These are phyloP conservation scores for Karstenula rhodostoma DNA, from an alignment of 2,329 filamentous ascomycete genomes.

Conservation along the genomic window DNA sequence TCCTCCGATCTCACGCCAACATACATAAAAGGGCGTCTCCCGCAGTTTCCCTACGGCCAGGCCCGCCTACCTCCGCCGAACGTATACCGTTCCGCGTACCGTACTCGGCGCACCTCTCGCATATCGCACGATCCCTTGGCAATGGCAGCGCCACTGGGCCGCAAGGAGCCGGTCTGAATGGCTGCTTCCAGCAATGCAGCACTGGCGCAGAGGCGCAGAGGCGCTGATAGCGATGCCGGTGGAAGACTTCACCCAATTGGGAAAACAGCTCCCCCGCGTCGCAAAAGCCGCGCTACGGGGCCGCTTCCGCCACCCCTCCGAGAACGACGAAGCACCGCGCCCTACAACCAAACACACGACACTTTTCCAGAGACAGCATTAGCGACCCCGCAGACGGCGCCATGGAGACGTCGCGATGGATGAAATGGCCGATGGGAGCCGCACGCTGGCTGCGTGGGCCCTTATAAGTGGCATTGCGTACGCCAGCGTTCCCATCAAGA, in stretches of 20 bases:
- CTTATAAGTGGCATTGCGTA: slow-evolving; percentile 6
- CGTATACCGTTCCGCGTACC: neutral
- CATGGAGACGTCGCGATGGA: neutral
- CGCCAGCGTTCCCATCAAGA: neutral
- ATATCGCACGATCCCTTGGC: neutral
- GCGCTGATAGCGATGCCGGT: slow-evolving; percentile 11
- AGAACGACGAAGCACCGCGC: neutral
- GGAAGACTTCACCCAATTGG: slow-evolving; percentile 19
- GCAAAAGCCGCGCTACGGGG: slow-evolving; percentile 2
- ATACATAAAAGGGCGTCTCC: slow-evolving; percentile 4
- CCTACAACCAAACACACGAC: slow-evolving; percentile 4
- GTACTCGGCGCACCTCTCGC: neutral
- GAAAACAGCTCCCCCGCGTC: slow-evolving; percentile 21
- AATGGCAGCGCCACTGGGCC: neutral
- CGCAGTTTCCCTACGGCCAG: slow-evolving; percentile 9
- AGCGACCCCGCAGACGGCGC: slow-evolving; percentile 16
- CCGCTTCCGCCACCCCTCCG: slow-evolving; percentile 7
- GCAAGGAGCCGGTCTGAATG: slow-evolving; percentile 3
- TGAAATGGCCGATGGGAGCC: slow-evolving; percentile 18
- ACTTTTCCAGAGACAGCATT: slow-evolving; percentile 8
- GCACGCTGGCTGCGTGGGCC: neutral
- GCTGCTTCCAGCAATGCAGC: slow-evolving; percentile 4
- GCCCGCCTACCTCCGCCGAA: neutral
- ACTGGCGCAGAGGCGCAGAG: neutral
- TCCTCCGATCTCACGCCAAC: neutral